Conservation (phyloP, 75 land plant species). For the Sequoiadendron giganteum region DNA sequence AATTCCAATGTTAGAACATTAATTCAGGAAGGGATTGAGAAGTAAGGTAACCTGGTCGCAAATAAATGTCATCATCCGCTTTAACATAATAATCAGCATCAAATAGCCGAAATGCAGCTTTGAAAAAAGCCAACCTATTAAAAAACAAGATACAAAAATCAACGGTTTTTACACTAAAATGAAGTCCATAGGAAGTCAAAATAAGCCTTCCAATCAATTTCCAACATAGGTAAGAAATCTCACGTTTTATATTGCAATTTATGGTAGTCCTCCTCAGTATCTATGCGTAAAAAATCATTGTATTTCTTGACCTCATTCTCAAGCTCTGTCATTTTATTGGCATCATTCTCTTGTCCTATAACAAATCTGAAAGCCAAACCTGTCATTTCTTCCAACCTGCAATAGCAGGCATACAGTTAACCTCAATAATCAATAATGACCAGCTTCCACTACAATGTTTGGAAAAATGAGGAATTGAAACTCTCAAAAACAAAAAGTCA, state of each 20-base stretch:
- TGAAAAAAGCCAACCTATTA: slow-evolving; percentile 85
- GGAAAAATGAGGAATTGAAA: not conserved
- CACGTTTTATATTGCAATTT: slow-evolving; percentile 90
- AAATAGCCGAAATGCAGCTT: slow-evolving; percentile 75
- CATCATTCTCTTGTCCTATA: slow-evolving; percentile 71
- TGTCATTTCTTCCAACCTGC: slow-evolving; percentile 85
- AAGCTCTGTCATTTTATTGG: slow-evolving; percentile 55
- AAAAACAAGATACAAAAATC: not conserved
- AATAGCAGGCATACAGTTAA: slow-evolving; percentile 4
- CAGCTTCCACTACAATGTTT: not conserved
- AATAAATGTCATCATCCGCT: slow-evolving; percentile 95
- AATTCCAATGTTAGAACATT: not conserved
- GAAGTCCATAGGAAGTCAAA: slow-evolving; percentile 3
- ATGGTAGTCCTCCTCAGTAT: slow-evolving; percentile 75
- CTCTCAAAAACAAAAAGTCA: not conserved
- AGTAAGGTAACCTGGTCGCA: slow-evolving; percentile 69
- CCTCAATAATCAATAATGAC: not conserved
- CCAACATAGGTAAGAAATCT: slow-evolving; percentile 14
- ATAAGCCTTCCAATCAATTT: not conserved
- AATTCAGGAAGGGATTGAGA: not conserved
- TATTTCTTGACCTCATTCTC: slow-evolving; percentile 68
- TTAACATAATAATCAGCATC: slow-evolving; percentile 95
- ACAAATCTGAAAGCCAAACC: slow-evolving; percentile 91
- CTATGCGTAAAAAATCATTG: slow-evolving; percentile 83
- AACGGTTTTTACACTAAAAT: not conserved